A percentile compares a stretch with the other conserved stretches of the same genome.
These are phyloP conservation scores for Dioszegia hungarica DNA, from an alignment of 768 basidiomycete genomes.

Conservation along the genomic window DNA sequence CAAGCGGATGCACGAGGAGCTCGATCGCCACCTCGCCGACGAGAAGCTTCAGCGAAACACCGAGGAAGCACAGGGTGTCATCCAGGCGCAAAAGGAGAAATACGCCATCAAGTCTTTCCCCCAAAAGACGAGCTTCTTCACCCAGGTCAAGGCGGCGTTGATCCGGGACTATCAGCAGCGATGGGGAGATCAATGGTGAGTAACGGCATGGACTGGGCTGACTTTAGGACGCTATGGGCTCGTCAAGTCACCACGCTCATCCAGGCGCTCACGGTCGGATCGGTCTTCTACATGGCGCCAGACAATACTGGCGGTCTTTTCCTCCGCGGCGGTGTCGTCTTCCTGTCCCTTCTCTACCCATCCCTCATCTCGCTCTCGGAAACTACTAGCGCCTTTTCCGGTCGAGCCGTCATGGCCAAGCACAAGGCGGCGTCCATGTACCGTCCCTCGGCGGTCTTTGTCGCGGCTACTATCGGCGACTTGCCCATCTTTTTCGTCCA, in stretches of 20 bases:
- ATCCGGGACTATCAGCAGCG: slow-evolving; percentile 37
- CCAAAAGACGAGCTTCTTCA: slow-evolving; percentile 27
- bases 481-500: slow-evolving; percentile 49
- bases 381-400: slow-evolving; percentile 43
- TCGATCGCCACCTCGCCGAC: slow-evolving; percentile 27
- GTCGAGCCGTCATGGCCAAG: slow-evolving; percentile 43
- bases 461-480: slow-evolving; percentile 52
- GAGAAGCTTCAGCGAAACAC: slow-evolving; percentile 19
- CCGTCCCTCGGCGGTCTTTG: slow-evolving; percentile 49
- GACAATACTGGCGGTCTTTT: slow-evolving; percentile 62
- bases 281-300: slow-evolving; percentile 60
- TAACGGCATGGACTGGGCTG: neutral
- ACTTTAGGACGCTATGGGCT: slow-evolving; percentile 30
- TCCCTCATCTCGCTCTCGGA: slow-evolving; percentile 33
- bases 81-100: slow-evolving; percentile 31
- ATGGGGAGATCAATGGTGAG: slow-evolving; percentile 40
- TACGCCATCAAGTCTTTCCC: slow-evolving; percentile 24
- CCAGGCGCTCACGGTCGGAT: slow-evolving; percentile 59
- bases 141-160: slow-evolving; percentile 33
- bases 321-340: slow-evolving; percentile 72
- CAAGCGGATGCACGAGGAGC: slow-evolving; percentile 32
- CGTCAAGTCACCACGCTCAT: slow-evolving; percentile 42
- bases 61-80: slow-evolving; percentile 9
- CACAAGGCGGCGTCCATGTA: slow-evolving; percentile 45
- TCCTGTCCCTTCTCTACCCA: slow-evolving; percentile 58